A percentile compares a stretch with the other conserved stretches of the same genome.
phyloP scores from a whole-genome alignment of 257 asterid genomes.

The Solanum acaule region DNA sequence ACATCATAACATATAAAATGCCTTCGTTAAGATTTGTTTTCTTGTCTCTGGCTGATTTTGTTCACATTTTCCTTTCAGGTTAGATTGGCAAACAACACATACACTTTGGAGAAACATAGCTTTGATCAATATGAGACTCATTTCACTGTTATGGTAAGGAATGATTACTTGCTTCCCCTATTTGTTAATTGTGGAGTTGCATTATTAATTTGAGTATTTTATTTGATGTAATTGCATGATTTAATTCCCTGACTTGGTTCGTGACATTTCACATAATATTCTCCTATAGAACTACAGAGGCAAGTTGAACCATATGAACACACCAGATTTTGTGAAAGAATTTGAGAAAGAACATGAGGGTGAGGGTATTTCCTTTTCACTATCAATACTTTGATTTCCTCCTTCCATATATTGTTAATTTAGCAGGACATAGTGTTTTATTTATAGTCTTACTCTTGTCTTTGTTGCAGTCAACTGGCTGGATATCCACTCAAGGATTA shows the following conservation, averaged over 20 bases:
- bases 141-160: conserved; percentile 92
- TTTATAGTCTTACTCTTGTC: not conserved
- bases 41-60: not conserved
- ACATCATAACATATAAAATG: not conserved
- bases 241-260: not conserved
- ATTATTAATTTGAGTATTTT: not conserved
- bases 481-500: conserved; percentile 73
- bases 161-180: not conserved
- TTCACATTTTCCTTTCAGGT: conserved; percentile 39
- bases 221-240: not conserved
- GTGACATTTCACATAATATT: not conserved
- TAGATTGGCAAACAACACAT: conserved; percentile 79
- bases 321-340: conserved; percentile 70
- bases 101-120: conserved; percentile 71
- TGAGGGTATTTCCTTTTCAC: conserved; percentile 15
- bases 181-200: not conserved
- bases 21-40: not conserved
- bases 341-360: conserved; percentile 88
- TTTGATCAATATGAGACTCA: conserved; percentile 88
- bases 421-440: not conserved
- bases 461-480: conserved; percentile 70
- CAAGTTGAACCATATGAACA: conserved; percentile 65
- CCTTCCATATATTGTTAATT: not conserved
- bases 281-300: conserved; percentile 78
- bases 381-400: conserved; percentile 2